Evolutionary conservation across 2,329 filamentous ascomycete species (phyloP).

Genomic region (Botrytis cinerea): DNA sequence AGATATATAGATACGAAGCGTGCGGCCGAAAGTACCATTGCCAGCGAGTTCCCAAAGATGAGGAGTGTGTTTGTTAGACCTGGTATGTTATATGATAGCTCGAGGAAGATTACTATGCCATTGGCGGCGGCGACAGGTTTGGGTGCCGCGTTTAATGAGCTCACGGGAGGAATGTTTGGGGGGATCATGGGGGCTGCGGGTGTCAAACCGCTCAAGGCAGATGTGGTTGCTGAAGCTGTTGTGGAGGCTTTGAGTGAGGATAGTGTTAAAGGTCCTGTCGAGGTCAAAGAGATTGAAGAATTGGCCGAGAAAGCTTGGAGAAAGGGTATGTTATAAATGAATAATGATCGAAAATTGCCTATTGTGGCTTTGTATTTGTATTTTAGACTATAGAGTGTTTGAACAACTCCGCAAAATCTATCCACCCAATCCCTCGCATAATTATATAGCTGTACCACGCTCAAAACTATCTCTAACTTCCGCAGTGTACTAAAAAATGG

Average conservation of each 20-base stretch:
- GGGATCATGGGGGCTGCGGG: slow-evolving; percentile 79
- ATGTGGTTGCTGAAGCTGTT: slow-evolving; percentile 83
- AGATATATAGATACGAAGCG: slow-evolving; percentile 91
- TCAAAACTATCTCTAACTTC: slow-evolving; percentile 98
- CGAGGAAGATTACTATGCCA: slow-evolving; percentile 78
- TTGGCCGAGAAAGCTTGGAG: slow-evolving; percentile 84
- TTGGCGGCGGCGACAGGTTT: slow-evolving; percentile 77
- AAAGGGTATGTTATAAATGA: slow-evolving; percentile 75
- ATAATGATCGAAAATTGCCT: slow-evolving; percentile 27
- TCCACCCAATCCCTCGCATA: slow-evolving; percentile 17
- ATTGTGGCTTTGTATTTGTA: slow-evolving; percentile 30
- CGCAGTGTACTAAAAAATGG: slow-evolving; percentile 68
- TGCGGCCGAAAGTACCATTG: slow-evolving; percentile 79
- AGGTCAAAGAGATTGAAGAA: slow-evolving; percentile 76
- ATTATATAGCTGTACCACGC: slow-evolving; percentile 88
- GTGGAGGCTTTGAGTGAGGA: slow-evolving; percentile 83
- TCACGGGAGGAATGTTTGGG: slow-evolving; percentile 75
- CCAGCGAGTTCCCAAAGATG: slow-evolving; percentile 70
- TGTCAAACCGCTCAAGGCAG: slow-evolving; percentile 83
- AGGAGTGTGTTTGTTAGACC: slow-evolving; percentile 81
- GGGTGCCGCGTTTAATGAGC: slow-evolving; percentile 73
- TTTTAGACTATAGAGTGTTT: slow-evolving; percentile 24
- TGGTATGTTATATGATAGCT: slow-evolving; percentile 86
- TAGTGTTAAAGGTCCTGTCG: slow-evolving; percentile 70
- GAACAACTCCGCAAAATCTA: slow-evolving; percentile 26